Evolutionary conservation across 2,329 filamentous ascomycete species (phyloP).

Genomic region (Fusarium sp.): DNA sequence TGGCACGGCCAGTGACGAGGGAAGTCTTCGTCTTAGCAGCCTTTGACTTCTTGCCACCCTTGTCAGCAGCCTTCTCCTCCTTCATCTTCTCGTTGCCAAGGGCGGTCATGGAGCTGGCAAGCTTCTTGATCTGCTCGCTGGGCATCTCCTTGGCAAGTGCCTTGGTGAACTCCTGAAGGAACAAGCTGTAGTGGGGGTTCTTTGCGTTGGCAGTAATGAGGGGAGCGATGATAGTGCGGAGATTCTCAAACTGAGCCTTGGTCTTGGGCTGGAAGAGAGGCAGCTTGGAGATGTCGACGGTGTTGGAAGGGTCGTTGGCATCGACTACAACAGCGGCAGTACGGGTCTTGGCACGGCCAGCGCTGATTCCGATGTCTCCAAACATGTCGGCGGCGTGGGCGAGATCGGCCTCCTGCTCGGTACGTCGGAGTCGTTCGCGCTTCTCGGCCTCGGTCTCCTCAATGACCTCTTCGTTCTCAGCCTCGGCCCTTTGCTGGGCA

Average conservation of each 20-base stretch:
- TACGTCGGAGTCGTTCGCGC: slow-evolving; percentile 78
- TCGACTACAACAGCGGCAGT: slow-evolving; percentile 76
- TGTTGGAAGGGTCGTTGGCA: slow-evolving; percentile 76
- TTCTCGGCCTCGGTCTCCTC: slow-evolving; percentile 79
- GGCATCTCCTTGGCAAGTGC: slow-evolving; percentile 86
- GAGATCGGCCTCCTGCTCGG: slow-evolving; percentile 89
- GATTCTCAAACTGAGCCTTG: slow-evolving; percentile 84
- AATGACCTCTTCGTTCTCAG: slow-evolving; percentile 69
- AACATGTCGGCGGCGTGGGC: slow-evolving; percentile 93
- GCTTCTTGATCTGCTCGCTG: slow-evolving; percentile 96
- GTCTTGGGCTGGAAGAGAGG: slow-evolving; percentile 89
- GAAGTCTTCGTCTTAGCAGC: slow-evolving; percentile 94
- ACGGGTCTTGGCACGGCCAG: slow-evolving; percentile 74
- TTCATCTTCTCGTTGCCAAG: slow-evolving; percentile 98
- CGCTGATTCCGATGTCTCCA: slow-evolving; percentile 74
- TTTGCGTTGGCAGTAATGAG: slow-evolving; percentile 79
- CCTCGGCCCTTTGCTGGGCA: slow-evolving; percentile 62
- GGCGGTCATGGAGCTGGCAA: slow-evolving; percentile 86
- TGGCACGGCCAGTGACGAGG: slow-evolving; percentile 73
- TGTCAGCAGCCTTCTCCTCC: slow-evolving; percentile 94
- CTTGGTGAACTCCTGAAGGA: slow-evolving; percentile 91
- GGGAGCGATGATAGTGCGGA: slow-evolving; percentile 82
- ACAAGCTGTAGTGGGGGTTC: slow-evolving; percentile 90
- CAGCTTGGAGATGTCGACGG: slow-evolving; percentile 82
- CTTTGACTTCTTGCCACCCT: slow-evolving; percentile 96